Base-by-base conservation (phyloP, 1,139 yeast genomes). In the Wickerhamomyces sp. region DNA sequence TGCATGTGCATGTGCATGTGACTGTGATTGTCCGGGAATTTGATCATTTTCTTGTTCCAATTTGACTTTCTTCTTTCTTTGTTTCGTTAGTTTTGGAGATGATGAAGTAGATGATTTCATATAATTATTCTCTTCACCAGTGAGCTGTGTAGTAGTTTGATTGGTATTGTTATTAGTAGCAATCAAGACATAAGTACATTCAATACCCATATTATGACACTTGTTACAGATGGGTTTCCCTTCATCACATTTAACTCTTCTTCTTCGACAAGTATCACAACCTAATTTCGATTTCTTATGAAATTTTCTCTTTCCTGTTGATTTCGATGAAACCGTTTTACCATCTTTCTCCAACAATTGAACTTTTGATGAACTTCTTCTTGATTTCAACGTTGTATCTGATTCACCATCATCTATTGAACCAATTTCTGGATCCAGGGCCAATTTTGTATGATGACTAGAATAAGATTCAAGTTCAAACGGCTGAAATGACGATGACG, bases 171-270 rank as follows among this genome's bases (percentile, higher is more conserved):
- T 41, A 30, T 41, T 41, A 6, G 40, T 7, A 3, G 17, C 44
- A 30, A 42, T 43, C 15, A 41, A 45, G 5, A 64, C 47, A 49
- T 81, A 83, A 0, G 78, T 72, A 63, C 97, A 89, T 22, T 74
- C 82, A 26, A 89, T 66, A 26, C 81, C 81, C 75, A 88, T 72
- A 45, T 84, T 79, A 38, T 67, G 61, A 58, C 97, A 89, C 59
- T 87, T 87, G 20, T 66, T 67, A 58, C 97, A 89, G 13, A 66
- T 56, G 0, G 97, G 97, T 47, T 78, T 82, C 1, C 68, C 66
- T 57, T 89, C 97, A 57, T 89, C 96, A 65, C 97, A 89, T 55
- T 89, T 89, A 31, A 89, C 95, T 36, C 96, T 66, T 49, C 96
- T 72, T 47, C 75, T 72, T 54, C 89, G 89, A 60, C 97, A 89